phyloP scores from a whole-genome alignment of 1,284 basidiomycete species.

The Leccinum griseonigrum region DNA sequence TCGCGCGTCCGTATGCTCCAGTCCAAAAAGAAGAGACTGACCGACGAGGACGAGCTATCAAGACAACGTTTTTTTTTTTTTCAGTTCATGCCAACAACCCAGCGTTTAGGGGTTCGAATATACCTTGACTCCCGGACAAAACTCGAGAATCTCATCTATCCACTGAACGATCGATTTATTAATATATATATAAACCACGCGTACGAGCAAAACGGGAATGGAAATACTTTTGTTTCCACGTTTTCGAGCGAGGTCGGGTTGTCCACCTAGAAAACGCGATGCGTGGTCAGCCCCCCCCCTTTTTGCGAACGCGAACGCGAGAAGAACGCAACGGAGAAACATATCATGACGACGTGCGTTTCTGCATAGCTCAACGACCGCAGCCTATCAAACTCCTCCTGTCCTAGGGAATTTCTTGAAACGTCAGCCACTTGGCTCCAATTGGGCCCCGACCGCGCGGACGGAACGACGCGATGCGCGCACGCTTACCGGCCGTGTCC shows the following conservation, averaged over 20 bases:
- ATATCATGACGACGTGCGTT: slow-evolving; percentile 92
- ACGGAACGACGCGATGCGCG: neutral
- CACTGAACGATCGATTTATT: slow-evolving; percentile 47
- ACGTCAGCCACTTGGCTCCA: slow-evolving; percentile 21
- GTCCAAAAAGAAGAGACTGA: slow-evolving; percentile 39
- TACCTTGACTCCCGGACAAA: slow-evolving; percentile 93
- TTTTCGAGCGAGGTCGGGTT: slow-evolving; percentile 91
- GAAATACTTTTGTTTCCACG: slow-evolving; percentile 78
- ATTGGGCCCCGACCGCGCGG: neutral
- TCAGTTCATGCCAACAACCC: slow-evolving; percentile 6
- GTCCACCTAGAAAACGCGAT: slow-evolving; percentile 60
- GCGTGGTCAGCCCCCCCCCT: neutral
- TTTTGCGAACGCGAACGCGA: neutral
- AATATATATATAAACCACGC: neutral
- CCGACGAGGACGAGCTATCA: slow-evolving; percentile 81
- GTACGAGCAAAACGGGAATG: neutral
- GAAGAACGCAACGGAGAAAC: slow-evolving; percentile 72
- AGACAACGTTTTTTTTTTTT: neutral
- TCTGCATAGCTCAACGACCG: slow-evolving; percentile 92
- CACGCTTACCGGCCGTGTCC: slow-evolving; percentile 87
- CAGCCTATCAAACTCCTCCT: slow-evolving; percentile 94
- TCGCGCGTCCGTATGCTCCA: neutral
- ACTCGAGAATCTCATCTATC: slow-evolving; percentile 85
- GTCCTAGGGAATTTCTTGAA: slow-evolving; percentile 53
- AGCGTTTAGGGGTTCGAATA: neutral